phyloP scores from a whole-genome alignment of 306 rosid genomes.

The Lathyrus tuberosus region DNA sequence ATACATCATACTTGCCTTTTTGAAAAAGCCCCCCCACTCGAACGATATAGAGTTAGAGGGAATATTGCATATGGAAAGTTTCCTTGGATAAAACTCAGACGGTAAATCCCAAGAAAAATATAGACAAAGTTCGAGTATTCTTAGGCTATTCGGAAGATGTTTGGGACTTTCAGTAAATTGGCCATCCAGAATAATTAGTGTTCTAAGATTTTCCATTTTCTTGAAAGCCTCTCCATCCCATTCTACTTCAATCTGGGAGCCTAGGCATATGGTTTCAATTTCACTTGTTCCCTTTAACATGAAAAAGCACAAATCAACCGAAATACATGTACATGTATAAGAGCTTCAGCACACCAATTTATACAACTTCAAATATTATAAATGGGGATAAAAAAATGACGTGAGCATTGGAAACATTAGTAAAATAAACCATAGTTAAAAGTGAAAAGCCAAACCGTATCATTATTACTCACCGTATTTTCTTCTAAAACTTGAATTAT shows the following conservation, averaged over 20 bases:
- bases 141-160: constrained; percentile 14
- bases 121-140: background rate
- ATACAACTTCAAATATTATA: no score
- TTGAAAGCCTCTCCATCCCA: background rate
- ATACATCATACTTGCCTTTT: background rate
- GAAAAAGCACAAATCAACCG: background rate
- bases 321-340: no score
- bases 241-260: background rate
- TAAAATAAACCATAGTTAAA: background rate
- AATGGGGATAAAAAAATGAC: no score
- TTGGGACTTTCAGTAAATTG: background rate
- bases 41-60: no score
- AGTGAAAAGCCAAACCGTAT: background rate
- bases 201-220: background rate
- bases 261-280: background rate
- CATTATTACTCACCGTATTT: background rate
- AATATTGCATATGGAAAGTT: background rate
- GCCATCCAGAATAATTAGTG: background rate
- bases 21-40: background rate
- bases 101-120: background rate
- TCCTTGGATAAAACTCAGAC: background rate
- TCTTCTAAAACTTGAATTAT: background rate
- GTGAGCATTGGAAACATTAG: background rate
- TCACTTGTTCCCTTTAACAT: background rate
- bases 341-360: no score